phyloP scores from a whole-genome alignment of 306 rosid genomes.

The Rosa persica region DNA sequence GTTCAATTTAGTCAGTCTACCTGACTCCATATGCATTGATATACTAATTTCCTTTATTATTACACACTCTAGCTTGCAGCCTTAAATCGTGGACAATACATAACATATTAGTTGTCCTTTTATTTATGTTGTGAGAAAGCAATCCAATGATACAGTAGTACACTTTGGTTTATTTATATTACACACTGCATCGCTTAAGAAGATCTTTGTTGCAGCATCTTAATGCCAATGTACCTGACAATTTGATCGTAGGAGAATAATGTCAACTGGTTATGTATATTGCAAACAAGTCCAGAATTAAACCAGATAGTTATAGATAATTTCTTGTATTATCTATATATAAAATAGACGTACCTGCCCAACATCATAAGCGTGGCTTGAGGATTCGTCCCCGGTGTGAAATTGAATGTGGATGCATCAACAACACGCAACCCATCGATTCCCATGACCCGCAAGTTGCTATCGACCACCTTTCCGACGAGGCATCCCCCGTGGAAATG shows the following conservation, averaged over 20 bases:
- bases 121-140: neutral
- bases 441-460: slow-evolving; percentile 8
- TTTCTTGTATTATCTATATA: too few species aligned
- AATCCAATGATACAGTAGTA: neutral
- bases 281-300: neutral
- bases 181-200: neutral
- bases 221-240: slow-evolving; percentile 1
- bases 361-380: slow-evolving; percentile 27
- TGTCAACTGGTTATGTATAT: neutral
- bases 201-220: neutral
- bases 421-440: slow-evolving; percentile 9
- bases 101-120: neutral
- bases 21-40: too few species aligned
- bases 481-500: slow-evolving; percentile 33
- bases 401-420: slow-evolving; percentile 4
- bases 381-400: slow-evolving; percentile 25
- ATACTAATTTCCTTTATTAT: too few species aligned
- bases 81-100: too few species aligned
- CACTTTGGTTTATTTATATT: neutral
- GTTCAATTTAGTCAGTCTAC: too few species aligned
- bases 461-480: slow-evolving; percentile 23
- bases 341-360: too few species aligned
- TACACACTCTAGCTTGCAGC: neutral
- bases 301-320: neutral
- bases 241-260: neutral